Conservation (phyloP, 1,139 yeast species). For the Suhomyces bolitotheri region DNA sequence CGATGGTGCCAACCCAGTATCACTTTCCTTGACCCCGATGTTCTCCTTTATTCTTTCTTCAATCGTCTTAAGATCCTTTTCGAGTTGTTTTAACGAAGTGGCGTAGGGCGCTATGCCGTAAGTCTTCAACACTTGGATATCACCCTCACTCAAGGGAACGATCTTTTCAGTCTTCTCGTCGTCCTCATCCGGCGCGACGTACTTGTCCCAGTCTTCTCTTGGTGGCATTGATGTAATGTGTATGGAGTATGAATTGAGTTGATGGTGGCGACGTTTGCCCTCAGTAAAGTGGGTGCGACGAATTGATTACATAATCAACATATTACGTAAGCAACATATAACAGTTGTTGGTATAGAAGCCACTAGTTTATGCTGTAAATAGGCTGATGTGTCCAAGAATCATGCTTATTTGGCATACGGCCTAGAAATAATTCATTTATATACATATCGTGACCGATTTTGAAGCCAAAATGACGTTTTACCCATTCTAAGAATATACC, state of each 20-base stretch:
- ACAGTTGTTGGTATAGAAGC: too few relatives aligned
- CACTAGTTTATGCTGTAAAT: too few relatives aligned
- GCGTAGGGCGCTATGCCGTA: conserved; percentile 98
- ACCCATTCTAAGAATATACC: too few relatives aligned
- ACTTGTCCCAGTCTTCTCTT: conserved; percentile 96
- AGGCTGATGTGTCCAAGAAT: too few relatives aligned
- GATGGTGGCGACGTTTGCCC: conserved; percentile 11
- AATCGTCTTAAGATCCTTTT: conserved; percentile 78
- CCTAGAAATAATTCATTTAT: not conserved
- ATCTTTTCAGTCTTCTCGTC: conserved; percentile 64
- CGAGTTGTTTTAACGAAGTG: conserved; percentile 72
- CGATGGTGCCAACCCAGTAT: conserved; percentile 94
- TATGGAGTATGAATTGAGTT: not conserved
- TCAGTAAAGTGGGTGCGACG: conserved; percentile 2
- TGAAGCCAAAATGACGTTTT: too few relatives aligned
- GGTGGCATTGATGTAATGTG: conserved; percentile 59
- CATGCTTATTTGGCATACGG: too few relatives aligned
- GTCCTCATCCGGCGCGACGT: conserved; percentile 80
- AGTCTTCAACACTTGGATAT: conserved; percentile 92
- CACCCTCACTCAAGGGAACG: conserved; percentile 90
- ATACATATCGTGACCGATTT: not conserved
- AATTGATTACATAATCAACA: not conserved
- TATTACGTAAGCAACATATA: too few relatives aligned
- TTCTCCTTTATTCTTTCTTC: conserved; percentile 89
- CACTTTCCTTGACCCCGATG: conserved; percentile 91